These are phyloP conservation scores for Neoscytalidium dimidiatum DNA, from an alignment of 2,329 filamentous ascomycete species.

Conservation along the genomic window DNA sequence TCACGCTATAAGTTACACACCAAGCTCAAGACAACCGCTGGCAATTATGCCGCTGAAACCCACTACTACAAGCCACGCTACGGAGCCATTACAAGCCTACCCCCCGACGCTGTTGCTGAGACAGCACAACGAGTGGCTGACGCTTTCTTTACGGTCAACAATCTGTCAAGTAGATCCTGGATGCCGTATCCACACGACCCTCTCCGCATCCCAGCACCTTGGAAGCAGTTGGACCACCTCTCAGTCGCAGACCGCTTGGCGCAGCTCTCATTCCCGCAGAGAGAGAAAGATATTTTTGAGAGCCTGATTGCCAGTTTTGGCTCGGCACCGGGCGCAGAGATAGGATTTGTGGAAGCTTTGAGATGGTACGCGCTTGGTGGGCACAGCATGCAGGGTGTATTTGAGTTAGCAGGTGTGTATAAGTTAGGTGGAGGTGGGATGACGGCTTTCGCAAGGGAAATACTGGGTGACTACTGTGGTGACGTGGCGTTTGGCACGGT, in stretches of 20 bases:
- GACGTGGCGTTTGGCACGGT: conserved; percentile 2
- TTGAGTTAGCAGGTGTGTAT: conserved; percentile 27
- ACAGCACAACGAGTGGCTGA: conserved; percentile 21
- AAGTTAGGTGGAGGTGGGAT: conserved; percentile 24
- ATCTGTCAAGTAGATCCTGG: conserved; percentile 29
- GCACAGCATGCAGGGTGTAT: conserved; percentile 25
- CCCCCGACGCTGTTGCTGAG: neutral
- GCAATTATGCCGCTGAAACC: neutral
- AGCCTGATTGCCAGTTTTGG: conserved; percentile 23
- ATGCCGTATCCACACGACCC: conserved; percentile 43
- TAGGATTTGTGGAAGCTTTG: conserved; percentile 30
- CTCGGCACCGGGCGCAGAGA: conserved; percentile 22
- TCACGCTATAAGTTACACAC: conserved; percentile 30
- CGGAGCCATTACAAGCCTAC: neutral
- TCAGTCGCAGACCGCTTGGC: conserved; percentile 33
- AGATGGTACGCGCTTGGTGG: conserved; percentile 34
- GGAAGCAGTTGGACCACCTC: conserved; percentile 33
- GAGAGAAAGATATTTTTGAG: conserved; percentile 24
- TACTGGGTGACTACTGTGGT: neutral
- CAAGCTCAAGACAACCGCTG: conserved; percentile 20
- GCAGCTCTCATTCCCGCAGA: conserved; percentile 23
- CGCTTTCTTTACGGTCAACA: conserved; percentile 36
- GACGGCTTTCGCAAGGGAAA: conserved; percentile 25
- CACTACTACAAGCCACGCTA: neutral
- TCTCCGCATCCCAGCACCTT: conserved; percentile 28